Conservation (phyloP, 1,284 basidiomycete species). For the Neonothopanus nambi region DNA sequence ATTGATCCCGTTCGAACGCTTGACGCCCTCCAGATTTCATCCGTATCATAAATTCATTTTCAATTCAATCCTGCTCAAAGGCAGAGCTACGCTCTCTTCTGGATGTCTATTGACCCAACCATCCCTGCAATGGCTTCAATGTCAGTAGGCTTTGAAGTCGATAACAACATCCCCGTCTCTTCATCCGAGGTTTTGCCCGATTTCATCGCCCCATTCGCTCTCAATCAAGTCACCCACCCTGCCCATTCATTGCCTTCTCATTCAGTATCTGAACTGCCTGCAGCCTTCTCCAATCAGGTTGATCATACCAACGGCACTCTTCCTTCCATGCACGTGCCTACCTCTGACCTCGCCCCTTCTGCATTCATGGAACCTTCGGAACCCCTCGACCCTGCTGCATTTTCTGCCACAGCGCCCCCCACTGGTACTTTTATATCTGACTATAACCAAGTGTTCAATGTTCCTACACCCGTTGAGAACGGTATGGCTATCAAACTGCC, state of each 20-base stretch:
- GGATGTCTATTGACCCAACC: constrained; percentile 10
- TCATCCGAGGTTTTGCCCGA: constrained; percentile 9
- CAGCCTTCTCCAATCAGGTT: constrained; percentile 40
- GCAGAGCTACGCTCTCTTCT: too few relatives aligned
- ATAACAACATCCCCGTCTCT: constrained; percentile 9
- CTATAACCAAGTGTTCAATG: constrained; percentile 6
- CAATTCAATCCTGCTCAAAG: too few relatives aligned
- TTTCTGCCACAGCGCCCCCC: constrained; percentile 15
- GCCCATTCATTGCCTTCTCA: constrained; percentile 12
- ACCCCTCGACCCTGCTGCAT: constrained; percentile 30
- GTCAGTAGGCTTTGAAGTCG: constrained; percentile 12
- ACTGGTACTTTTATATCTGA: constrained; percentile 25
- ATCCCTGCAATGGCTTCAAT: constrained; percentile 6
- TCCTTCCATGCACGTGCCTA: constrained; percentile 40
- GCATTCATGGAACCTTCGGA: constrained; percentile 43
- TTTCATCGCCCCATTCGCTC: constrained; percentile 3
- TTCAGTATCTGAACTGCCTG: constrained; percentile 14
- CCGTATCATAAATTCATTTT: too few relatives aligned
- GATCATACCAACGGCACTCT: constrained; percentile 33
- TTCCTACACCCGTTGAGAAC: constrained; percentile 27
- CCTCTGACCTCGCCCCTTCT: constrained; percentile 32
- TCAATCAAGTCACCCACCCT: neutral
- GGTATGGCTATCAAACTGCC: constrained; percentile 33
- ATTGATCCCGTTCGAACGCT: constrained; percentile 8
- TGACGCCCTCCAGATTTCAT: neutral